Percentiles rank a stretch among this genome's conserved stretches.
These are phyloP conservation scores for Kluyveromyces wickerhamii DNA, from an alignment of 805 yeast genomes.

Conservation along the genomic window DNA sequence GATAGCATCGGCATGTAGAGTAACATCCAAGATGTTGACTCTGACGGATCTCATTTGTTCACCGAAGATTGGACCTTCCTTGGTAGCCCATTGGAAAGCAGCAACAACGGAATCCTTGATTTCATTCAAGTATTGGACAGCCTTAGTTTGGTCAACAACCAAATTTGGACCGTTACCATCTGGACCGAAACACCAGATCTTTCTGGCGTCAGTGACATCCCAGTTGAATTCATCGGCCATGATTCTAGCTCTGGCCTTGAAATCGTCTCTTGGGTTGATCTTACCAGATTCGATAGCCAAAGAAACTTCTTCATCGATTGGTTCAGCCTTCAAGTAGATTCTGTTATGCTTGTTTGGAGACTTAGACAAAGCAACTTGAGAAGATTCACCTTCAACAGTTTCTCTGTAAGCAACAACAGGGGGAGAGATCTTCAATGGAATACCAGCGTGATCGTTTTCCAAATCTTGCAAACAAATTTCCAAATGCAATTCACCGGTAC, in stretches of 20 bases:
- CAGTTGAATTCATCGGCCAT: constrained; percentile 98
- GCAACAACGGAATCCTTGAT: constrained; percentile 99
- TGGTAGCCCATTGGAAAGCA: constrained; percentile 99
- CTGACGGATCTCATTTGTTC: constrained; percentile 94
- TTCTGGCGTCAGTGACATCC: constrained; percentile 99
- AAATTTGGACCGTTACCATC: constrained; percentile 98
- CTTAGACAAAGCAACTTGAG: constrained; percentile 94
- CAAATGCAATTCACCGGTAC: constrained; percentile 99
- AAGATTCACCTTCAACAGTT: constrained; percentile 89
- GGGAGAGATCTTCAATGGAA: constrained; percentile 95
- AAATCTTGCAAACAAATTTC: constrained; percentile 95
- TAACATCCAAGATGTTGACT: constrained; percentile 97
- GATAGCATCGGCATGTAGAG: constrained; percentile 99
- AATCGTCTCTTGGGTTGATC: constrained; percentile 91
- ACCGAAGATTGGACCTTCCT: constrained; percentile 98
- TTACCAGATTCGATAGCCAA: constrained; percentile 89
- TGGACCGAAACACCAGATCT: constrained; percentile 99
- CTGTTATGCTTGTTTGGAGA: constrained; percentile 99
- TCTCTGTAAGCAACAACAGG: constrained; percentile 99
- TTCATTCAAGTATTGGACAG: constrained; percentile 97
- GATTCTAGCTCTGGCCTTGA: constrained; percentile 98
- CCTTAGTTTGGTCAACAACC: constrained; percentile 99
- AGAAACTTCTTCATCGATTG: constrained; percentile 88
- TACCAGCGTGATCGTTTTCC: constrained; percentile 99
- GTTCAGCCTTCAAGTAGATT: constrained; percentile 95